These are phyloP conservation scores for Phellopilus nigrolimitatus DNA, from an alignment of 1,284 basidiomycete genomes.

Conservation along the genomic window DNA sequence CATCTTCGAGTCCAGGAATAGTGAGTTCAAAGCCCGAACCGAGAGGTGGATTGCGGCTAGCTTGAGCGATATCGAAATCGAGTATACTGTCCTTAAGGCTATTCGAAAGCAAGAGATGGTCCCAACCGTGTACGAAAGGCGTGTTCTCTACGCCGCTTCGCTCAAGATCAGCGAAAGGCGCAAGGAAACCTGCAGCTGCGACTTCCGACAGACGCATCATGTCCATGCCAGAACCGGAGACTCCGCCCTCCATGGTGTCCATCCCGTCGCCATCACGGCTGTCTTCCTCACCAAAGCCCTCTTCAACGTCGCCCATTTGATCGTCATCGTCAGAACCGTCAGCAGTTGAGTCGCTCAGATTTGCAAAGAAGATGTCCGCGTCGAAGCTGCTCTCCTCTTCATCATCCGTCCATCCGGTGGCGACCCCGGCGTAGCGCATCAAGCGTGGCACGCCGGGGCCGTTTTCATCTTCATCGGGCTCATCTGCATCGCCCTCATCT, in stretches of 20 bases:
- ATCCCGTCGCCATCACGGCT: conserved; percentile 36
- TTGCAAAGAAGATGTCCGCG: conserved; percentile 73
- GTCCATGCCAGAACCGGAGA: conserved; percentile 24
- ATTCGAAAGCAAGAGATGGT: conserved; percentile 65
- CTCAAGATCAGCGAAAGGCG: conserved; percentile 26
- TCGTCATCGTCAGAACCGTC: conserved; percentile 28
- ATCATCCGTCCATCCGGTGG: conserved; percentile 60
- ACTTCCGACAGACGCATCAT: conserved; percentile 30
- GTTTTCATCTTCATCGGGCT: conserved; percentile 37
- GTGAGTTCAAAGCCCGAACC: conserved; percentile 31
- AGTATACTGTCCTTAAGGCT: conserved; percentile 51
- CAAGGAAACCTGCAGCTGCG: conserved; percentile 30
- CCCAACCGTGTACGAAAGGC: conserved; percentile 62
- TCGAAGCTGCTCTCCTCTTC: conserved; percentile 71
- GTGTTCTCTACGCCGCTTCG: conserved; percentile 35
- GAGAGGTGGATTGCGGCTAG: conserved; percentile 36
- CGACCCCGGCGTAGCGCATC: conserved; percentile 51
- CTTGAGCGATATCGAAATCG: conserved; percentile 46
- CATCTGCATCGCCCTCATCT: conserved; percentile 39
- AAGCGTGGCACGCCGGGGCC: conserved; percentile 32
- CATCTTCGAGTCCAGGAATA: conserved; percentile 26
- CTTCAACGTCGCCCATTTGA: conserved; percentile 27
- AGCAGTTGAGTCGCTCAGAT: conserved; percentile 41
- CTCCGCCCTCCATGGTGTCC: conserved; percentile 24
- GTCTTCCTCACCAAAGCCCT: conserved; percentile 35